A percentile compares a stretch with the other conserved stretches of the same genome.
Conservation (phyloP, 805 yeast species). For the Starmera caribaea region DNA sequence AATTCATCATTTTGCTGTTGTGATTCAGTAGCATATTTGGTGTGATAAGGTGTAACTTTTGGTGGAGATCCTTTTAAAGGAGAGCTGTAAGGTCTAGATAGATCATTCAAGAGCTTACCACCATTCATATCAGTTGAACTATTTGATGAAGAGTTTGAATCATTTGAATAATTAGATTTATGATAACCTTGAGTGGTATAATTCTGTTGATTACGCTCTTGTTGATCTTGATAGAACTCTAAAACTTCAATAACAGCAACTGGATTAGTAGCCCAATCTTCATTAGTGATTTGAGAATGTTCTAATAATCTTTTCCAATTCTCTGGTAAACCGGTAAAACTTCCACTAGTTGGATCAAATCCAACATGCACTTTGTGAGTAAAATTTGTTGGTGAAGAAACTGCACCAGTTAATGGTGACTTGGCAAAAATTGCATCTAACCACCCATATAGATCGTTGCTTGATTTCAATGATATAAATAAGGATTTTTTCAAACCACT, state of each 20-base stretch:
- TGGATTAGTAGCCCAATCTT: conserved; percentile 89
- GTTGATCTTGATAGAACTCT: conserved; percentile 55
- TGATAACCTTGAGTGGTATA: conserved; percentile 3
- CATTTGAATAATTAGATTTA: conserved; percentile 14
- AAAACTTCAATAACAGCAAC: conserved; percentile 91
- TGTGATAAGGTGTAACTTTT: conserved; percentile 17
- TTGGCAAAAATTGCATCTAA: conserved; percentile 76
- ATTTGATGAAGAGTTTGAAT: conserved; percentile 11
- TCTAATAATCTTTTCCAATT: conserved; percentile 85
- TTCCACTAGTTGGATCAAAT: conserved; percentile 75
- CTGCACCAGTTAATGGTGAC: conserved; percentile 55
- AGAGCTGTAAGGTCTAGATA: conserved; percentile 30
- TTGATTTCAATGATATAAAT: conserved; percentile 65
- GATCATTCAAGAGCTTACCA: conserved; percentile 28
- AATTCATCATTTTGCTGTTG: conserved; percentile 20
- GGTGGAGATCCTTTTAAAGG: conserved; percentile 34
- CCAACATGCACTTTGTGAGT: conserved; percentile 91
- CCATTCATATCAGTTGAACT: conserved; percentile 9
- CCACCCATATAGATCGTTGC: conserved; percentile 82
- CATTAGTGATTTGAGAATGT: conserved; percentile 83
- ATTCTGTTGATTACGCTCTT: conserved; percentile 6
- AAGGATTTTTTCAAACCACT: conserved; percentile 44
- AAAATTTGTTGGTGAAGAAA: conserved; percentile 89
- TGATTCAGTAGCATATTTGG: conserved; percentile 1
- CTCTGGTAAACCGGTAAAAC: conserved; percentile 86